phyloP scores from a whole-genome alignment of 2,329 filamentous ascomycete genomes.

The Ilyonectria destructans region DNA sequence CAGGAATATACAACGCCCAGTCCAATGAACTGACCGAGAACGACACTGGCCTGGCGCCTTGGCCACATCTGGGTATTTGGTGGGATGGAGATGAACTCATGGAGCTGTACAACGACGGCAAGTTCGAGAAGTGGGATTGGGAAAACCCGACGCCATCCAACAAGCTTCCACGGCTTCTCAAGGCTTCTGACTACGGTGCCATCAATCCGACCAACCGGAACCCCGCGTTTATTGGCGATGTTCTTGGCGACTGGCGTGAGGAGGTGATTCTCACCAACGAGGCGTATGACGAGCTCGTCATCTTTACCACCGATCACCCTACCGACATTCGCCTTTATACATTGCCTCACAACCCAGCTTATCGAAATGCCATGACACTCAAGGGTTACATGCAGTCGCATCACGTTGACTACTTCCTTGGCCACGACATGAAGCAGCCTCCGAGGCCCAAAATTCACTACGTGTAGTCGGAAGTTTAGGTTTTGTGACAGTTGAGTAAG shows the following conservation, averaged over 20 bases:
- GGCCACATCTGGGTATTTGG: slow-evolving; percentile 38
- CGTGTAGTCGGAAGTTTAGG: background rate
- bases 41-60: slow-evolving; percentile 20
- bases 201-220: slow-evolving; percentile 23
- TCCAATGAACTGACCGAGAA: slow-evolving; percentile 28
- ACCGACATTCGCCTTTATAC: slow-evolving; percentile 43
- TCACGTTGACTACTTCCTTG: slow-evolving; percentile 44
- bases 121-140: slow-evolving; percentile 45
- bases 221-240: slow-evolving; percentile 40
- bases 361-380: slow-evolving; percentile 46
- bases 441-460: slow-evolving; percentile 35
- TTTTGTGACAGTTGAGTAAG: too few relatives aligned
- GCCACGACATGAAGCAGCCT: slow-evolving; percentile 37
- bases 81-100: slow-evolving; percentile 39
- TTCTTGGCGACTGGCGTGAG: slow-evolving; percentile 45
- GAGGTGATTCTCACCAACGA: slow-evolving; percentile 40
- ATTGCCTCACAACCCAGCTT: slow-evolving; percentile 46
- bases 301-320: slow-evolving; percentile 43
- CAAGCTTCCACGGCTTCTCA: slow-evolving; percentile 19
- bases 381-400: slow-evolving; percentile 47
- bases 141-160: slow-evolving; percentile 15
- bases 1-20: slow-evolving; percentile 40
- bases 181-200: slow-evolving; percentile 17
- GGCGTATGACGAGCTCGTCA: slow-evolving; percentile 39
- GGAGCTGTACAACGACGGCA: slow-evolving; percentile 45